Percentiles rank a stretch among this genome's conserved stretches.
Evolutionary conservation across 2,329 filamentous ascomycete genomes (phyloP).

Genomic region (Fonsecaea erecta): DNA sequence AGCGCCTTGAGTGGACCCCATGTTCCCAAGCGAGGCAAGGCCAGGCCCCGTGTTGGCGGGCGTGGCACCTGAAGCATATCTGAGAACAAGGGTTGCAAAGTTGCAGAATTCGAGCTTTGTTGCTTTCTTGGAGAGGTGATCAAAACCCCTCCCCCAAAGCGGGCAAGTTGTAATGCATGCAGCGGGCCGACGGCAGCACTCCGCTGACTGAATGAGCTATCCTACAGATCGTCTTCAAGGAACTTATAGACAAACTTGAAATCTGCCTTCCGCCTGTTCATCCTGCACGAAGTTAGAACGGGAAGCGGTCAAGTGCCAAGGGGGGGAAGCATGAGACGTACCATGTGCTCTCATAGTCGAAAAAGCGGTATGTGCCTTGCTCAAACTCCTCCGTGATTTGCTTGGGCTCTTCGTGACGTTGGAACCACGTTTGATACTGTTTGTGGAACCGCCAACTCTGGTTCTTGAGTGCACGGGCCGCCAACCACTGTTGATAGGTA

Average conservation of each 20-base stretch:
- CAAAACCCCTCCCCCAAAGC: background rate
- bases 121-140: conserved; percentile 15
- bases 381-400: conserved; percentile 98
- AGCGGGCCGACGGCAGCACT: conserved; percentile 21
- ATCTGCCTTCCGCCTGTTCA: conserved; percentile 96
- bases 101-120: conserved; percentile 18
- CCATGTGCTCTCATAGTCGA: conserved; percentile 99
- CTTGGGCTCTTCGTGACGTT: conserved; percentile 97
- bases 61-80: conserved; percentile 1
- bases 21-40: background rate
- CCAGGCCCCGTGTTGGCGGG: background rate
- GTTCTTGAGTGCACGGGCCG: conserved; percentile 94
- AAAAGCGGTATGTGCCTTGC: conserved; percentile 98
- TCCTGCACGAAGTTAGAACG: conserved; percentile 63
- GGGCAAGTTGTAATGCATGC: conserved; percentile 20
- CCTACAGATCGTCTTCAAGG: conserved; percentile 84
- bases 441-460: conserved; percentile 99
- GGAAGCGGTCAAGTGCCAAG: conserved; percentile 32
- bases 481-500: conserved; percentile 91
- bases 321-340: conserved; percentile 54
- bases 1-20: background rate
- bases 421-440: conserved; percentile 99
- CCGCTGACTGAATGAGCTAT: conserved; percentile 19
- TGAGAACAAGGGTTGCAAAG: conserved; percentile 4
- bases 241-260: conserved; percentile 99